Conservation (phyloP, 495 filamentous ascomycete species). For the Polyplosphaeria fusca region DNA sequence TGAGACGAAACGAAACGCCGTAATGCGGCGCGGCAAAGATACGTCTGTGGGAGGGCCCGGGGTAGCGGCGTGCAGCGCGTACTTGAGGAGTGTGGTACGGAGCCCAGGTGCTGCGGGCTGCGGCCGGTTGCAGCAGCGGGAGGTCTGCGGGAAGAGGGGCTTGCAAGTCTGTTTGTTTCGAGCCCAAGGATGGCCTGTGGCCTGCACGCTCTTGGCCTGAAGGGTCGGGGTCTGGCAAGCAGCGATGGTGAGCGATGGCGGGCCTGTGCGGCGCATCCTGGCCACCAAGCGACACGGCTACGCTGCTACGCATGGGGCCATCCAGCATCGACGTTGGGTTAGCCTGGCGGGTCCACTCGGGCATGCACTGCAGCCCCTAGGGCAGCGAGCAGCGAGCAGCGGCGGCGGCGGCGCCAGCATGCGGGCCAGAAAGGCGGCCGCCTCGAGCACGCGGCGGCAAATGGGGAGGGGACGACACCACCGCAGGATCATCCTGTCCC, state of each 20-base stretch:
- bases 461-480: constrained; percentile 31
- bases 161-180: constrained; percentile 32
- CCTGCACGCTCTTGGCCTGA: constrained; percentile 1
- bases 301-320: constrained; percentile 1
- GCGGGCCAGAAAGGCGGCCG: constrained; percentile 32
- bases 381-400: constrained; percentile 20
- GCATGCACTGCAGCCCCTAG: constrained; percentile 8
- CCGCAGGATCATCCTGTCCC: too few species aligned
- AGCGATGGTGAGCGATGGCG: not conserved
- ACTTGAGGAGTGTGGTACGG: constrained; percentile 19
- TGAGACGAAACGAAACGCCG: constrained; percentile 11
- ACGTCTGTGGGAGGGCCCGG: not conserved
- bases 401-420: constrained; percentile 20
- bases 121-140: constrained; percentile 27
- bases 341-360: not conserved
- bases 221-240: not conserved
- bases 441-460: constrained; percentile 21
- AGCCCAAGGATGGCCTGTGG: constrained; percentile 4
- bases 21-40: constrained; percentile 24
- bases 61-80: constrained; percentile 14
- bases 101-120: constrained; percentile 19
- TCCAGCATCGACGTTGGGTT: constrained; percentile 16
- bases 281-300: constrained; percentile 9
- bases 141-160: constrained; percentile 9
- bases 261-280: constrained; percentile 4